These are phyloP conservation scores for Cytospora mali DNA, from an alignment of 2,329 filamentous ascomycete species.

Conservation along the genomic window DNA sequence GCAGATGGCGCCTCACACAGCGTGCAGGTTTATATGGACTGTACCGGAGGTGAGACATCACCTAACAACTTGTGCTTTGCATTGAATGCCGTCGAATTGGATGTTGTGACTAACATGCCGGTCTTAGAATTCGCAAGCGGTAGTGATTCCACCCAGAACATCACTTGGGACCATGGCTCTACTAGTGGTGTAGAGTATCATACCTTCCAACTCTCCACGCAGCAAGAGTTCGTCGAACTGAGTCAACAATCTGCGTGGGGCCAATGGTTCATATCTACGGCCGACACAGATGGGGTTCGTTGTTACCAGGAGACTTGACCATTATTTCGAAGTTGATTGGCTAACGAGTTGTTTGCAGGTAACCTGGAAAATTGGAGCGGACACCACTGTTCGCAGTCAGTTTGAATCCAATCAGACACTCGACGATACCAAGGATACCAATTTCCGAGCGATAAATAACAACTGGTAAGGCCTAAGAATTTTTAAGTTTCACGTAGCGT, in stretches of 20 bases:
- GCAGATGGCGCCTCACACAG: slow-evolving; percentile 63
- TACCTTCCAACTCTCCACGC: slow-evolving; percentile 60
- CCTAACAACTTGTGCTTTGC: background rate
- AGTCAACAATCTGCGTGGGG: slow-evolving; percentile 80
- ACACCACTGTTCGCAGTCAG: slow-evolving; percentile 63
- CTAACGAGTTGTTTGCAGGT: slow-evolving; percentile 45
- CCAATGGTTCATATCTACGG: slow-evolving; percentile 73
- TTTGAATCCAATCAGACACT: slow-evolving; percentile 68
- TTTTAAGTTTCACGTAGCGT: background rate
- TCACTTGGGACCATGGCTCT: slow-evolving; percentile 64
- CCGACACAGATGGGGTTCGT: slow-evolving; percentile 51
- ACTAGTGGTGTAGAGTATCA: slow-evolving; percentile 62
- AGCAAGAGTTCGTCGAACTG: slow-evolving; percentile 68
- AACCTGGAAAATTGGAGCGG: slow-evolving; percentile 71
- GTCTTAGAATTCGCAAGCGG: slow-evolving; percentile 68
- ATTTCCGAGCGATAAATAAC: slow-evolving; percentile 68
- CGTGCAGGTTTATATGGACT: slow-evolving; percentile 73
- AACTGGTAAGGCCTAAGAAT: slow-evolving; percentile 45
- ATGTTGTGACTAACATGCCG: slow-evolving; percentile 19
- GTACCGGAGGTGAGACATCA: slow-evolving; percentile 67
- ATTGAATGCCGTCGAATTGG: background rate
- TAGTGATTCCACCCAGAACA: slow-evolving; percentile 55
- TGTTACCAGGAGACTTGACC: background rate
- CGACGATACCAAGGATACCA: slow-evolving; percentile 63
- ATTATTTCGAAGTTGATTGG: slow-evolving; percentile 23